These are phyloP conservation scores for Poterioochromonas sp. DNA, from an alignment of 352 stramenopile species.

Conservation along the genomic window DNA sequence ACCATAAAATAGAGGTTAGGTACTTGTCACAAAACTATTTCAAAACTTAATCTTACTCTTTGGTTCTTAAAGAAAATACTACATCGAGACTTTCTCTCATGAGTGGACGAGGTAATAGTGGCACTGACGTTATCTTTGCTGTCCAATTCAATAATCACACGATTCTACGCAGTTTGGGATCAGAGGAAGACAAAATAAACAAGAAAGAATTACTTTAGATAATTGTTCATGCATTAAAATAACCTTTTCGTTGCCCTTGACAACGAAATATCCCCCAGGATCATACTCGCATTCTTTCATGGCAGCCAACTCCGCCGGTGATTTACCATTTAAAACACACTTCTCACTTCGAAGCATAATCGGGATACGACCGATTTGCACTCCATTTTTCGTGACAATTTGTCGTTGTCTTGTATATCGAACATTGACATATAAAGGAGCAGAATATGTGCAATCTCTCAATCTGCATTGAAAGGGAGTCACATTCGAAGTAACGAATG, in stretches of 20 bases:
- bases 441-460: slow-evolving; percentile 95
- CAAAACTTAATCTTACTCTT: slow-evolving; percentile 30
- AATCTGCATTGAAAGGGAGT: slow-evolving; percentile 96
- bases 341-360: slow-evolving; percentile 95
- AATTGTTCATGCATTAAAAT: slow-evolving; percentile 99
- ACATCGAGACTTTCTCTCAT: slow-evolving; percentile 90
- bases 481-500: slow-evolving; percentile 70
- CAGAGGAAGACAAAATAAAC: neutral
- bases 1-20: neutral
- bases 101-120: slow-evolving; percentile 94
- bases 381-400: slow-evolving; percentile 90
- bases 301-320: slow-evolving; percentile 79
- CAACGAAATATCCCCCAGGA: slow-evolving; percentile 98
- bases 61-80: slow-evolving; percentile 96
- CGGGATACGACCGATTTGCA: slow-evolving; percentile 83
- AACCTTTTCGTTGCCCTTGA: slow-evolving; percentile 93
- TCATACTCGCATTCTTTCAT: slow-evolving; percentile 99
- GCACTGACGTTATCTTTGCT: slow-evolving; percentile 69
- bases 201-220: slow-evolving; percentile 61
- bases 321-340: slow-evolving; percentile 88
- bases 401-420: slow-evolving; percentile 90
- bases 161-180: slow-evolving; percentile 58
- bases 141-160: slow-evolving; percentile 97
- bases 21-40: neutral
- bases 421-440: slow-evolving; percentile 97